phyloP scores from a whole-genome alignment of 306 rosid species.

The Corylus heterophylla region DNA sequence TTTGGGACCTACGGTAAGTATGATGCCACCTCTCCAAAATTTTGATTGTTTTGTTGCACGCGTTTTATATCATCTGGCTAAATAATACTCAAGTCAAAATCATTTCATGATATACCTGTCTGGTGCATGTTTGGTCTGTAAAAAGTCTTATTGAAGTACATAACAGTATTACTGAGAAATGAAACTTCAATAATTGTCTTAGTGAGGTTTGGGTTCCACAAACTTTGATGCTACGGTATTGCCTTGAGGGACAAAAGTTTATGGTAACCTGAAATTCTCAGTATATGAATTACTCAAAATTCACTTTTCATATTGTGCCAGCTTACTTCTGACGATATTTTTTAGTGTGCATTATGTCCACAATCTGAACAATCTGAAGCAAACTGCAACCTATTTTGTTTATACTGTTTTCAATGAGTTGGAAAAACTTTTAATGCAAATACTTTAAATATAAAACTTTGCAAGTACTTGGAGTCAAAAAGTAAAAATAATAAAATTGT shows the following conservation, averaged over 20 bases:
- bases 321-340: neutral
- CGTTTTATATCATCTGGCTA: constrained; percentile 4
- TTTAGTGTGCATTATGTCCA: neutral
- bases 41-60: neutral
- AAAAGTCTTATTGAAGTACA: neutral
- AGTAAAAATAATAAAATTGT: no score
- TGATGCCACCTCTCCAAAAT: neutral
- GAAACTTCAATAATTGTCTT: neutral
- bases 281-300: neutral
- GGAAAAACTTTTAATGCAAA: neutral
- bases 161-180: neutral
- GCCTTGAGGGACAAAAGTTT: neutral
- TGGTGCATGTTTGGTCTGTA: neutral
- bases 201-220: neutral
- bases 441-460: neutral
- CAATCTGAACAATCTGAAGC: neutral
- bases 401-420: no score
- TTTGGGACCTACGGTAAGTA: constrained; percentile 90
- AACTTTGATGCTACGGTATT: neutral
- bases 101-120: neutral
- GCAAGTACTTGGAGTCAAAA: no score
- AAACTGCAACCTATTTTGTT: neutral
- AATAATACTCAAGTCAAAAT: neutral
- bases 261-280: neutral
- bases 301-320: neutral